These are phyloP conservation scores for Neofusicoccum sp. DNA, from an alignment of 2,329 filamentous ascomycete species.

Conservation along the genomic window DNA sequence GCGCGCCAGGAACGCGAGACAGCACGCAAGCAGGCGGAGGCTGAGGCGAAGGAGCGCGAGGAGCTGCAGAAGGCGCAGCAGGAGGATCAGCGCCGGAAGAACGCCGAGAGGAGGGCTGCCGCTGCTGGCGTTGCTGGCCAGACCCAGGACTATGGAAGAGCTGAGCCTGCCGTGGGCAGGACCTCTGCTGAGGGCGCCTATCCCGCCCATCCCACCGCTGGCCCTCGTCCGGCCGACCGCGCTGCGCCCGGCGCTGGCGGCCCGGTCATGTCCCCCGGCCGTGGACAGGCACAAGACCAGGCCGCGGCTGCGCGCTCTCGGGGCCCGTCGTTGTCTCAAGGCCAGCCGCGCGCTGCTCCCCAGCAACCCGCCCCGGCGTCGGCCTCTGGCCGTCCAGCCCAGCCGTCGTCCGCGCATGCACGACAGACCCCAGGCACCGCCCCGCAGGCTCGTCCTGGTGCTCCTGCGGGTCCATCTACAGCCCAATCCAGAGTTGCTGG, in stretches of 20 bases:
- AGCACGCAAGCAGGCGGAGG: slow-evolving; percentile 67
- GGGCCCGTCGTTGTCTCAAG: slow-evolving; percentile 33
- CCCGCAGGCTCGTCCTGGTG: slow-evolving; percentile 34
- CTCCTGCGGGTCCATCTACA: slow-evolving; percentile 26
- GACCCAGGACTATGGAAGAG: slow-evolving; percentile 7
- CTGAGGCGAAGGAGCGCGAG: slow-evolving; percentile 56
- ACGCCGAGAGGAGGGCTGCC: slow-evolving; percentile 64
- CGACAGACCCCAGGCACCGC: slow-evolving; percentile 36
- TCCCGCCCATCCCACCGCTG: slow-evolving; percentile 7
- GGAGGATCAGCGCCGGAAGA: slow-evolving; percentile 53
- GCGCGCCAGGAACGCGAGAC: slow-evolving; percentile 74
- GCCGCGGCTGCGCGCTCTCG: slow-evolving; percentile 10
- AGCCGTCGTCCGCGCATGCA: slow-evolving; percentile 28
- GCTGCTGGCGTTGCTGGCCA: slow-evolving; percentile 55
- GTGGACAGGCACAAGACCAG: slow-evolving; percentile 5
- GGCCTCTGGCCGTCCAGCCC: slow-evolving; percentile 15
- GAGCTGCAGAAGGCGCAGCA: slow-evolving; percentile 58
- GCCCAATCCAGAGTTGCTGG: slow-evolving; percentile 31
- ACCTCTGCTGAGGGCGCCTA: slow-evolving; percentile 10
- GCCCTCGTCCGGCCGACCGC: not conserved
- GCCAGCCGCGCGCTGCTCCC: slow-evolving; percentile 35
- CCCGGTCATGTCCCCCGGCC: slow-evolving; percentile 11
- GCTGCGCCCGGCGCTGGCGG: slow-evolving; percentile 2
- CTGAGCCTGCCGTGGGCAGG: slow-evolving; percentile 9
- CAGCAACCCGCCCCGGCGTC: slow-evolving; percentile 31